Evolutionary conservation across 2,329 filamentous ascomycete species (phyloP).

Genomic region (Pestalotiopsis fici): DNA sequence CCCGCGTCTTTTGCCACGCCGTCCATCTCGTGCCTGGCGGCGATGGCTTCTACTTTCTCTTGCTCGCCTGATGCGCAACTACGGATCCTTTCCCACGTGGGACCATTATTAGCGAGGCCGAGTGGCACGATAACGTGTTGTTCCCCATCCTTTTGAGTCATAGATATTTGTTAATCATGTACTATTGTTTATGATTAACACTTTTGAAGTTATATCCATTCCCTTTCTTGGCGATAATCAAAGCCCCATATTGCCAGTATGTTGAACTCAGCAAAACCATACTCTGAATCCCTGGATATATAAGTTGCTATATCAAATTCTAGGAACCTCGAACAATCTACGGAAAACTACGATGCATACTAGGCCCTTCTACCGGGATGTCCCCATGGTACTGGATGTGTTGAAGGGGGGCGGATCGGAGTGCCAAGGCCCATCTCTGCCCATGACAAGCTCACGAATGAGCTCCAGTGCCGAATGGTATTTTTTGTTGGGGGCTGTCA

Average conservation of each 20-base stretch:
- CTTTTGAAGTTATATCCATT: too few relatives aligned
- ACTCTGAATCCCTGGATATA: too few relatives aligned
- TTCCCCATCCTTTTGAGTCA: too few relatives aligned
- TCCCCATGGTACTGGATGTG: neutral
- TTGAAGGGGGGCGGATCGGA: neutral
- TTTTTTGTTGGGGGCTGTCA: neutral
- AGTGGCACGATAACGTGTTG: neutral
- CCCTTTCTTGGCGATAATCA: too few relatives aligned
- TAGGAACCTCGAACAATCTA: neutral
- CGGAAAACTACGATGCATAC: neutral
- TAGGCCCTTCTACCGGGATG: neutral
- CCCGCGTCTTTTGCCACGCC: neutral
- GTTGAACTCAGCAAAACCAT: too few relatives aligned
- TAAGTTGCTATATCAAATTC: too few relatives aligned
- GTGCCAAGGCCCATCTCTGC: neutral
- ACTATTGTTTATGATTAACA: neutral
- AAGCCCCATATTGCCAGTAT: too few relatives aligned
- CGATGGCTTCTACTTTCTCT: neutral
- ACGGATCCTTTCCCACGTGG: neutral
- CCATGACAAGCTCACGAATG: neutral
- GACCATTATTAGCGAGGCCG: neutral
- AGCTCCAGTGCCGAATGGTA: neutral
- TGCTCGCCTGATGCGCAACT: neutral
- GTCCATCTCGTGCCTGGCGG: neutral
- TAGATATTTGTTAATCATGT: neutral